Base-by-base conservation (phyloP, 225 moss, liverwort and hornwort genomes). In the Rhytidiadelphus loreus region DNA sequence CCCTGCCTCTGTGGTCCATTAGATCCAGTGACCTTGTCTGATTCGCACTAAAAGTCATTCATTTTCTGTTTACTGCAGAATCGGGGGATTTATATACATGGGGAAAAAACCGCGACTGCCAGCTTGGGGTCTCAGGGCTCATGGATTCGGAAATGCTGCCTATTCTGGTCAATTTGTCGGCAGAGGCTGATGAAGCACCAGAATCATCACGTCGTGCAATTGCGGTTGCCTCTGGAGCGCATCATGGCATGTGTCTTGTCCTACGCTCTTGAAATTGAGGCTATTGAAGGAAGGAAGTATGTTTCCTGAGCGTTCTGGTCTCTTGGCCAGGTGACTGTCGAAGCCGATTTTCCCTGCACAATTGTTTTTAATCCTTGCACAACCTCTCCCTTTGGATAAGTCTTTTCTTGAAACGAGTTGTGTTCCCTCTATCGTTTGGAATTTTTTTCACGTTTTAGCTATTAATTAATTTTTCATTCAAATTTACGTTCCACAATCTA, bases 51-150 rank as follows among this genome's bases (percentile, higher is more conserved):
- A 63, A 69, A 33, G 61, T 44, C 5, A 58, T 83, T 68, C 30
- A 28, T 62, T 9, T 75, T 11, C 74, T 71, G 41, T 57, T 78
- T 13, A 30, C 73, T 58, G 88, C 96, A 96, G 98, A 94, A 58
- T 88, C 91, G 13, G 98, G 97, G 74, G 83, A 96, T 58, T 89
- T 98, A 15, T 97, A 89, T 80, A 93, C 96, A 30, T 98, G 98
- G 98, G 98, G 98, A 14, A 98, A 98, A 88, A 98, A 98, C 74
- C 95, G 97, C 19, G 98, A 98, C 88, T 94, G 92, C 89, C 98
- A 98, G 76, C 92, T 98, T 81, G 98, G 98, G 14, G 93, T 98
- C 76, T 90, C 92, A 29, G 94, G 94, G 73, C 98, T 96, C 55
- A 90, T 90, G 91, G 97, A 98, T 78, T 82, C 92, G 53, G 95